Percentiles rank a stretch among this genome's conserved stretches.
Evolutionary conservation across 2,329 filamentous ascomycete genomes (phyloP).

Genomic region (Orbilia oligospora): DNA sequence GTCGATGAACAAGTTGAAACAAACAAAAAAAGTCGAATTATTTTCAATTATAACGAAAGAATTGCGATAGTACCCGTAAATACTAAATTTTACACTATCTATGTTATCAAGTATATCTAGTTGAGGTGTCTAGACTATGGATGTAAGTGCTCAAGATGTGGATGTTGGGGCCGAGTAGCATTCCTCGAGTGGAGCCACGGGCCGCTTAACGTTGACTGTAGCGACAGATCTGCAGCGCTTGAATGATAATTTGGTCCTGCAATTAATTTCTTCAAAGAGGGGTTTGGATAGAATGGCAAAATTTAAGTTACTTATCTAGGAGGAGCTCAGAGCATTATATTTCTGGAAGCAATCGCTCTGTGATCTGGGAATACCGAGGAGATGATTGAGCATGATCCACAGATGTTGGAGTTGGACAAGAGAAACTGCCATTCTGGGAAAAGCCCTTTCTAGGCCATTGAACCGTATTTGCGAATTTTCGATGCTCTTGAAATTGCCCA

Average conservation of each 20-base stretch:
- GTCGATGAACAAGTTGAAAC: background rate
- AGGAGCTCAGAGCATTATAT: constrained; percentile 3
- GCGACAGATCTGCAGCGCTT: background rate
- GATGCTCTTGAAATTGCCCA: too few species aligned
- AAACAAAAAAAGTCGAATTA: too few species aligned
- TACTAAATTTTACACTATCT: background rate
- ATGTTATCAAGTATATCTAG: background rate
- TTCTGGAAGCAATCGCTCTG: background rate
- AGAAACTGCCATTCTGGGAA: too few species aligned
- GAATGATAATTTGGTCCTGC: background rate
- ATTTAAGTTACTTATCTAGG: background rate
- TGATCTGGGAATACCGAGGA: background rate
- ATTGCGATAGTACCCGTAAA: too few species aligned
- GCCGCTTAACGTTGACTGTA: background rate
- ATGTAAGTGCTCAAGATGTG: too few species aligned
- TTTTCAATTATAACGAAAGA: too few species aligned
- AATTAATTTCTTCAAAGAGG: background rate
- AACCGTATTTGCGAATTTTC: too few species aligned
- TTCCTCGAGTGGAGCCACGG: too few species aligned
- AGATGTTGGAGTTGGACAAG: too few species aligned
- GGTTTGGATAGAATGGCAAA: background rate
- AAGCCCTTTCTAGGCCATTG: too few species aligned
- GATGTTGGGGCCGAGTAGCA: too few species aligned
- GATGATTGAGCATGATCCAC: background rate
- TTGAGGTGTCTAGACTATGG: constrained; percentile 1